These are phyloP conservation scores for Nitzschia sp. DNA, from an alignment of 108 stramenopile genomes.

Conservation along the genomic window DNA sequence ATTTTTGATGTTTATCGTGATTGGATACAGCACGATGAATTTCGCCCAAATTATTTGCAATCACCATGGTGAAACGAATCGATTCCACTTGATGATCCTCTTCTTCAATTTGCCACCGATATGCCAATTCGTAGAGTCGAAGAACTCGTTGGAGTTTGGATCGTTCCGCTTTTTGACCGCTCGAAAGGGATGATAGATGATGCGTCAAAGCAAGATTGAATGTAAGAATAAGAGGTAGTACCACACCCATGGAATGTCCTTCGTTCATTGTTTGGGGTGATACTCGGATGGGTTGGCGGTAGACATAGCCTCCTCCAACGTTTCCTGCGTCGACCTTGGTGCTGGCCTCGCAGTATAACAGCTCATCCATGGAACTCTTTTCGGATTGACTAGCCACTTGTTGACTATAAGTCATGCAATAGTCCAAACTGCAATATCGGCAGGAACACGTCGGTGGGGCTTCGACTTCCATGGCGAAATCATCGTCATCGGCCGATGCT, in stretches of 20 bases:
- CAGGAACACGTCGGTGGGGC: constrained; percentile 6
- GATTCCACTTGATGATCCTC: constrained; percentile 12
- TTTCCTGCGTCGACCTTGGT: not conserved
- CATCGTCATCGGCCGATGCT: not conserved
- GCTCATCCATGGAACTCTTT: not conserved
- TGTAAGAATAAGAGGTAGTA: constrained; percentile 24
- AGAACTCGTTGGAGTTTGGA: constrained; percentile 8
- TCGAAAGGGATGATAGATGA: constrained; percentile 11
- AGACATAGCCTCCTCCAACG: constrained; percentile 14
- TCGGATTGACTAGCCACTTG: not conserved
- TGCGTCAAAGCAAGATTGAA: constrained; percentile 37
- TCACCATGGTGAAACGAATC: constrained; percentile 28
- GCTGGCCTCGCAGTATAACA: no score
- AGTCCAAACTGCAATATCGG: constrained; percentile 12
- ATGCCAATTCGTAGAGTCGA: constrained; percentile 29
- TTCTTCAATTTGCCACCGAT: constrained; percentile 28
- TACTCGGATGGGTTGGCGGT: constrained; percentile 29
- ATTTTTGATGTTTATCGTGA: constrained; percentile 23
- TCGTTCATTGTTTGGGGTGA: constrained; percentile 1
- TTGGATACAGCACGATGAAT: constrained; percentile 31
- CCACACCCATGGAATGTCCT: constrained; percentile 31
- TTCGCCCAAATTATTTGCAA: constrained; percentile 37
- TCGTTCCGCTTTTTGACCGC: not conserved
- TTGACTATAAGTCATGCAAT: constrained; percentile 18
- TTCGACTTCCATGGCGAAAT: not conserved